Conservation (phyloP, 495 filamentous ascomycete genomes). For the Hypoxylon intermedium region DNA sequence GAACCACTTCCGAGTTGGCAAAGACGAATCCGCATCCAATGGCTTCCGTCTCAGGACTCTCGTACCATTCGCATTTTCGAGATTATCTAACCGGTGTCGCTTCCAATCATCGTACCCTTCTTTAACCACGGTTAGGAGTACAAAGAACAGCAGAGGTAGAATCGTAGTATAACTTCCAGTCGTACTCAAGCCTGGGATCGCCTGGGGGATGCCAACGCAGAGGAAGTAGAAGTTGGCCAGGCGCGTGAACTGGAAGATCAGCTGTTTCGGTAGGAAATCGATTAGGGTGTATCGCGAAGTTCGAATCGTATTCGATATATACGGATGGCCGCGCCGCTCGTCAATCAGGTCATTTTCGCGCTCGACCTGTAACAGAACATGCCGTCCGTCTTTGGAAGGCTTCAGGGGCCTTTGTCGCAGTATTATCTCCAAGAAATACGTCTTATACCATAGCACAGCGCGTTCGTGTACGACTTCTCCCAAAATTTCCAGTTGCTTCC, state of each 20-base stretch:
- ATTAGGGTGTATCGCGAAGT: conserved; percentile 85
- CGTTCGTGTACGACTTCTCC: conserved; percentile 20
- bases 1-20: conserved; percentile 30
- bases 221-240: conserved; percentile 93
- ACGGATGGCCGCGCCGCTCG: conserved; percentile 75
- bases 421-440: conserved; percentile 45
- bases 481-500: conserved; percentile 19
- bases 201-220: conserved; percentile 84
- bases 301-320: conserved; percentile 79
- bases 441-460: conserved; percentile 42
- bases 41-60: conserved; percentile 56
- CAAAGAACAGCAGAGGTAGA: conserved; percentile 81
- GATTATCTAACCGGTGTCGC: conserved; percentile 81
- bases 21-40: not conserved
- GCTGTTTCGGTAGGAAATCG: conserved; percentile 87
- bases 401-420: conserved; percentile 48
- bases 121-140: conserved; percentile 84
- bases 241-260: conserved; percentile 90
- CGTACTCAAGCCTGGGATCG: conserved; percentile 86
- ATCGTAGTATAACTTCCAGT: conserved; percentile 90
- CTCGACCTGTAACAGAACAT: conserved; percentile 68
- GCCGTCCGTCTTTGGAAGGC: conserved; percentile 59
- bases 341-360: conserved; percentile 66
- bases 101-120: conserved; percentile 91
- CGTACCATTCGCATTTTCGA: conserved; percentile 77